Percentiles rank a stretch among this genome's conserved stretches.
Evolutionary conservation across 352 stramenopile genomes (phyloP).

Genomic region (Phytopythium mirpurense): DNA sequence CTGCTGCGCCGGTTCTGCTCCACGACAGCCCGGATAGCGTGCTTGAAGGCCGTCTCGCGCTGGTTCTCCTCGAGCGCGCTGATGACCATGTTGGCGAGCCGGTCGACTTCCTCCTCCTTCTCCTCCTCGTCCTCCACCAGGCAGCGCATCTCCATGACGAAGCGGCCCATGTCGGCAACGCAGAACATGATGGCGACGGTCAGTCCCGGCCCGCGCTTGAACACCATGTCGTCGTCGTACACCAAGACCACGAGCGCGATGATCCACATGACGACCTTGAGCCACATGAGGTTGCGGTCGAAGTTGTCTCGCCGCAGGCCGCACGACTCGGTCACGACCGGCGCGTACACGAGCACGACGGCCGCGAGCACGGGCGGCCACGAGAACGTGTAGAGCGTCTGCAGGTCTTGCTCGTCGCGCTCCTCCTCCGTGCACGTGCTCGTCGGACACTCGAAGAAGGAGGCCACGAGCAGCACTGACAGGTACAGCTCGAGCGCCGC

Average conservation of each 20-base stretch:
- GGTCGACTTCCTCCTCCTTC: constrained; percentile 36
- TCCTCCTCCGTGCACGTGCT: constrained; percentile 7
- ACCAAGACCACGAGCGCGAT: constrained; percentile 38
- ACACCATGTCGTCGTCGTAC: constrained; percentile 41
- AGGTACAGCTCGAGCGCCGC: constrained; percentile 46
- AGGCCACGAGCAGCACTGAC: constrained; percentile 43
- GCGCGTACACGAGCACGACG: constrained; percentile 28
- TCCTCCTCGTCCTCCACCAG: constrained; percentile 51
- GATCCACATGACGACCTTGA: constrained; percentile 49
- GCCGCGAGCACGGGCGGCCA: constrained; percentile 41
- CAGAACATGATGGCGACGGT: constrained; percentile 48
- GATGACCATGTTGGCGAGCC: constrained; percentile 31
- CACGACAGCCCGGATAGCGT: constrained; percentile 26
- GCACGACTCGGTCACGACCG: constrained; percentile 25
- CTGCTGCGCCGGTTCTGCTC: constrained; percentile 12
- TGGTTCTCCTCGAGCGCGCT: constrained; percentile 19
- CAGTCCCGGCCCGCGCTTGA: constrained; percentile 45
- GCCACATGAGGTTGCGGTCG: constrained; percentile 36
- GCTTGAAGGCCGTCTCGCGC: constrained; percentile 27
- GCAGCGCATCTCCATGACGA: constrained; percentile 43
- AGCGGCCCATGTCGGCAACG: constrained; percentile 44
- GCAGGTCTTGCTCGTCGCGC: constrained; percentile 43
- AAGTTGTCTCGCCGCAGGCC: constrained; percentile 37
- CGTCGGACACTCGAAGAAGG: constrained; percentile 45
- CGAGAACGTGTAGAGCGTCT: constrained; percentile 42